Evolutionary conservation across 1,284 basidiomycete species (phyloP), one percentile per base, ranked within the genome.

Genomic region (Puccinia triticina): DNA sequence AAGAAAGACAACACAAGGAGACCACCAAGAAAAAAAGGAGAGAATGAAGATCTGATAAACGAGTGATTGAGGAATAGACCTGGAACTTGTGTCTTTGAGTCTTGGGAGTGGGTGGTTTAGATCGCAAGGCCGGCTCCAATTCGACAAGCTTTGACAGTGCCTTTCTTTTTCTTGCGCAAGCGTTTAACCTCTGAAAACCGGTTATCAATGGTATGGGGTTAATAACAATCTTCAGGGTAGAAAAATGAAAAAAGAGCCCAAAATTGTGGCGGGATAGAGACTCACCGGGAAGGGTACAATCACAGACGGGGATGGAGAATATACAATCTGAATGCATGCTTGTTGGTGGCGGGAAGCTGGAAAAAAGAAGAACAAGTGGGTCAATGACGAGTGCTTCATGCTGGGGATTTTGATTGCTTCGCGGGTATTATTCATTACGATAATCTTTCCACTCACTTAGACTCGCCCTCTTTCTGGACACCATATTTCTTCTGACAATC

Each of bases 401-500:
- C 26, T 16, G 29, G 0, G 14, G 37, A 32, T 18, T n/a, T 37
- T n/a, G 21, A 18, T 14, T 14, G 50, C 1, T 46, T 46, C 43
- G 14, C 43, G 43, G 14, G 43, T 46, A 7, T 46, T 14, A 46
- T 46, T 23, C n/a, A n/a, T n/a, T n/a, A n/a, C n/a, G n/a, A n/a
- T n/a, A n/a, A 43, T 18, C 12, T 16, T 32, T 48, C 16, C 40
- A 50, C 78, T 81, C 34, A 82, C 80, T 32, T 82, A 18, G 46
- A n/a, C 14, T 75, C 48, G 50, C 53, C 73, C 26, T 21, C n/a
- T 23, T 73, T 73, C 21, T 75, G 61, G 18, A 82, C 32, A 12
- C 80, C 80, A 46, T 82, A 82, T 76, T 82, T 82, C 61, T 82
- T 82, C 59, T 82, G 80, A 67, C 80, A 82, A 37, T 82, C 72